Base-by-base conservation (phyloP, 306 rosid species). In the Vicia faba region DNA sequence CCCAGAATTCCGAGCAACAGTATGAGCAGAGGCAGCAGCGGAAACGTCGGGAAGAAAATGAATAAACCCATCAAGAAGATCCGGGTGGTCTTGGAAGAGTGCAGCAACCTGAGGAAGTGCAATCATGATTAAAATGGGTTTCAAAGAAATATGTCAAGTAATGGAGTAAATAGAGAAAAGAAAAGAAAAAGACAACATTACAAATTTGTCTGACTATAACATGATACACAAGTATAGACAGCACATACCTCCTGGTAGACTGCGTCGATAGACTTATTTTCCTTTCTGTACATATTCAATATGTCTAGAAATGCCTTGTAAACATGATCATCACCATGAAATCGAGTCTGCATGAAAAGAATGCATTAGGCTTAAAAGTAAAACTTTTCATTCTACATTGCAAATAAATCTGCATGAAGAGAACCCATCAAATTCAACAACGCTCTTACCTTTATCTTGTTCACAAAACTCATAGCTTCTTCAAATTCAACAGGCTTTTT, bases 241-340 rank as follows among this genome's bases (percentile, higher is more conserved):
- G 67, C 65, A 72, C 91, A 41, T 49, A 95, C 99, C 97, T 95
- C 99, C 79, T 81, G 83, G 81, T 86, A 86, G 75, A 88, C 99
- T 72, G 85, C 95, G 6, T 69, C 53, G 64, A 90, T 95, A 66
- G 95, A 70, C 83, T 88, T 95, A 78, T 76, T 86, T 81, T 90
- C 99, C 84, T 86, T 93, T 79, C 97, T 86, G 89, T 95, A 95
- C 97, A 86, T 84, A 66, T 90, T 95, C 84, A 95, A 83, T 84
- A 95, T 86, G 83, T 88, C 99, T 54, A 95, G 77, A 86, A 95
- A 90, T 7, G 97, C 85, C 84, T 95, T 95, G 78, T 90, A 95
- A 71, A 95, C 96, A 56, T 55, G 91, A 68, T 88, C 97, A 68
- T 95, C 97, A 8, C 91, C 92, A 65, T 86, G 96, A 85, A 95